Evolutionary conservation across 768 basidiomycete genomes (phyloP).

Genomic region (Trametes maxima): DNA sequence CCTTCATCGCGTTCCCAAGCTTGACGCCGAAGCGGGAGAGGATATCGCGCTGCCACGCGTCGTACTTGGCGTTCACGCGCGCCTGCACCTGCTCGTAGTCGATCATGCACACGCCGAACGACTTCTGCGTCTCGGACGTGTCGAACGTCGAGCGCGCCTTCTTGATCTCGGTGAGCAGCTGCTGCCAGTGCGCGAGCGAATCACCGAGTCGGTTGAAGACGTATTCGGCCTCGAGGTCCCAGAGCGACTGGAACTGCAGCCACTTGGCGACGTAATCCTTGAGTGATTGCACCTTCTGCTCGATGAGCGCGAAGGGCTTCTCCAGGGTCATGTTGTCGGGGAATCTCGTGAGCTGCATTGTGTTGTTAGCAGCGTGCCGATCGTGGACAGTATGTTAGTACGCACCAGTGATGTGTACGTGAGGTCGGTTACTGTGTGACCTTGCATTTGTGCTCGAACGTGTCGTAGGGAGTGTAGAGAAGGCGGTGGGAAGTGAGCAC

Average conservation of each 20-base stretch:
- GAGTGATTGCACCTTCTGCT: constrained; percentile 84
- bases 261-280: constrained; percentile 94
- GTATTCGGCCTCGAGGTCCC: constrained; percentile 97
- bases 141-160: constrained; percentile 96
- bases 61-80: constrained; percentile 97
- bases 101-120: constrained; percentile 91
- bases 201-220: constrained; percentile 96
- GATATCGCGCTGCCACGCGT: constrained; percentile 96
- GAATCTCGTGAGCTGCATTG: constrained; percentile 68
- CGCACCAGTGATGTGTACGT: constrained; percentile 84
- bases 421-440: constrained; percentile 59
- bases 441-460: constrained; percentile 92
- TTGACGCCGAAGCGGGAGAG: constrained; percentile 90
- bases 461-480: constrained; percentile 91
- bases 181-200: constrained; percentile 91
- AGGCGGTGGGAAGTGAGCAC: constrained; percentile 91
- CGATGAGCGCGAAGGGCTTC: constrained; percentile 83
- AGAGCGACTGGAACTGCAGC: constrained; percentile 98
- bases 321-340: constrained; percentile 66
- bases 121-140: constrained; percentile 89
- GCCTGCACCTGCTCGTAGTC: constrained; percentile 99
- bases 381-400: not conserved
- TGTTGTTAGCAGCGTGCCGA: constrained; percentile 11
- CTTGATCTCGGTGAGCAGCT: constrained; percentile 95
- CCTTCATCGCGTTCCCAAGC: constrained; percentile 94